phyloP scores from a whole-genome alignment of 306 rosid species.

The Acmispon strigosus region DNA sequence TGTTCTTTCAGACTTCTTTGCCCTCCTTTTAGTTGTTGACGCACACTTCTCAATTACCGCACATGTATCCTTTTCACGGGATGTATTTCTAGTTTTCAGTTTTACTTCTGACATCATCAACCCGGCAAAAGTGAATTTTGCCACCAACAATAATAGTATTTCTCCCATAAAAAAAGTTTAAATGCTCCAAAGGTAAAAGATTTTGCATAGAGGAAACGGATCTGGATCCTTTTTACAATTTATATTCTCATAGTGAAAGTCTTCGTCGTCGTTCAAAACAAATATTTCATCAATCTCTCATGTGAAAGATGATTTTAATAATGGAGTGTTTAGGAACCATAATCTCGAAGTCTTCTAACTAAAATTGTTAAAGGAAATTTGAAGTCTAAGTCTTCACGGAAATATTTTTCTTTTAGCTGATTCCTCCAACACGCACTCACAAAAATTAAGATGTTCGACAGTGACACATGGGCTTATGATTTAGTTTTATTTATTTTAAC shows the following conservation, averaged over 20 bases:
- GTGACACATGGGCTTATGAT: not conserved
- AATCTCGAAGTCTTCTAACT: not conserved
- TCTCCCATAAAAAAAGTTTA: too few species aligned
- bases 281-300: not conserved
- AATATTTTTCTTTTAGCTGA: not conserved
- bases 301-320: not conserved
- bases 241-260: not conserved
- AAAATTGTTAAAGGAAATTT: not conserved
- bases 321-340: not conserved
- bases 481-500: too few species aligned
- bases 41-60: too few species aligned
- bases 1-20: too few species aligned
- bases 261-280: not conserved
- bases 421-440: not conserved
- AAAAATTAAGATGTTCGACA: not conserved
- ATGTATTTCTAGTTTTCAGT: too few species aligned
- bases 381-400: not conserved
- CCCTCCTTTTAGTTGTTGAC: too few species aligned
- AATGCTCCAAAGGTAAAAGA: too few species aligned
- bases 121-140: too few species aligned
- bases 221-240: not conserved
- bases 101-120: too few species aligned
- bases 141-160: too few species aligned
- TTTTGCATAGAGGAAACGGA: too few species aligned
- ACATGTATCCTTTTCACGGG: too few species aligned